These are phyloP conservation scores for Paramecium pentaurelia DNA, from an alignment of 73 alveolate species.

Conservation along the genomic window DNA sequence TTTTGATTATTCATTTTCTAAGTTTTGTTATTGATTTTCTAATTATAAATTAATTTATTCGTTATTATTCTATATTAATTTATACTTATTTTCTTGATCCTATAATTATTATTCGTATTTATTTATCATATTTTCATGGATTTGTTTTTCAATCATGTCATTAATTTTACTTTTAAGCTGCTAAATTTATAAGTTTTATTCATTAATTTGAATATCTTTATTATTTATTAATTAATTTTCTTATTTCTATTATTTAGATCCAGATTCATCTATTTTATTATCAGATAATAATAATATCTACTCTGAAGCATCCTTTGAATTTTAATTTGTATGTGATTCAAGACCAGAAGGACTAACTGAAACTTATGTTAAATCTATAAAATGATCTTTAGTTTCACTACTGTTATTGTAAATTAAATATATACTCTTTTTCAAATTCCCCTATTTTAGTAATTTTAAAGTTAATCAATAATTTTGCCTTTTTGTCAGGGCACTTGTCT, in stretches of 20 bases:
- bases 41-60: background rate
- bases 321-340: background rate
- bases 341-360: background rate
- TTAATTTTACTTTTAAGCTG: background rate
- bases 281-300: background rate
- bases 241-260: background rate
- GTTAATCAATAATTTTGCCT: background rate
- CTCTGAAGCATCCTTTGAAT: background rate
- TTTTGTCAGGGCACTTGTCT: slow-evolving; percentile 14
- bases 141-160: background rate
- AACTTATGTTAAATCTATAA: background rate
- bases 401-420: background rate
- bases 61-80: background rate
- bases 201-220: background rate
- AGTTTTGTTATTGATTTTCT: background rate
- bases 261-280: background rate
- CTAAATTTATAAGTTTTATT: background rate
- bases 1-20: background rate
- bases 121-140: background rate
- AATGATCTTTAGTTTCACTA: background rate
- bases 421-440: background rate
- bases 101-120: background rate
- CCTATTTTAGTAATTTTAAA: background rate
- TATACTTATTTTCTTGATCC: background rate
- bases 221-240: too few species aligned